Percentiles rank a stretch among this genome's conserved stretches.
Conservation (phyloP, 805 yeast genomes). For the Hanseniaspora vineae region DNA sequence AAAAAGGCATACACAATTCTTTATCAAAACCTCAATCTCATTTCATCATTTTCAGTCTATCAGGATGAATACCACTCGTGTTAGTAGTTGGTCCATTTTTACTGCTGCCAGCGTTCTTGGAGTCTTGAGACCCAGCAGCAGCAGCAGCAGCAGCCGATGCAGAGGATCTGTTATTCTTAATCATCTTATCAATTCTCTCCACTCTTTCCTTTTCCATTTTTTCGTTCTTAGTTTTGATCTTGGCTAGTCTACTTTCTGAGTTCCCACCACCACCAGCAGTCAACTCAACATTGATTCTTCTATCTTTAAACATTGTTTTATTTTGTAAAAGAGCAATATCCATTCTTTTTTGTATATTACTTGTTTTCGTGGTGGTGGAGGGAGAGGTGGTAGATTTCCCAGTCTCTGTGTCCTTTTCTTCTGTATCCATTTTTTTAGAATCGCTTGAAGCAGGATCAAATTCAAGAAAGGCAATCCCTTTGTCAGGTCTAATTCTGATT, state of each 20-base stretch:
- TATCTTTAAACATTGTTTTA: slow-evolving; percentile 50
- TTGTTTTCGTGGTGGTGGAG: not conserved
- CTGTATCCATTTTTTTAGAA: not conserved
- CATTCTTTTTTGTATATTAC: slow-evolving; percentile 63
- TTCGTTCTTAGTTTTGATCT: slow-evolving; percentile 68
- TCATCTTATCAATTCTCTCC: slow-evolving; percentile 38
- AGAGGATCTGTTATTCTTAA: slow-evolving; percentile 25
- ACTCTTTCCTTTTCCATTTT: slow-evolving; percentile 59
- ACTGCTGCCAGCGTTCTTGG: slow-evolving; percentile 45
- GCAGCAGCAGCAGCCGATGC: slow-evolving; percentile 1
- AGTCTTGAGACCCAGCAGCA: not conserved
- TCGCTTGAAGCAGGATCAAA: slow-evolving; percentile 36
- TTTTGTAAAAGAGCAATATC: slow-evolving; percentile 78
- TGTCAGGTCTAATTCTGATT: slow-evolving; percentile 67
- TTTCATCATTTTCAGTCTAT: not conserved
- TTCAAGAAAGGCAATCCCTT: slow-evolving; percentile 88
- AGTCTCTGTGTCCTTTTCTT: slow-evolving; percentile 2
- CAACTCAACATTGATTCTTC: slow-evolving; percentile 88
- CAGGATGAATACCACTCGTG: not conserved
- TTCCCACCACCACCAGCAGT: slow-evolving; percentile 99
- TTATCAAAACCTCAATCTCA: not conserved
- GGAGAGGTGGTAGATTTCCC: not conserved
- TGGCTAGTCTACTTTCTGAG: slow-evolving; percentile 49
- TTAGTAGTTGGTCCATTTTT: slow-evolving; percentile 97
- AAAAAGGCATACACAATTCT: too few relatives aligned